Evolutionary conservation across 2,329 filamentous ascomycete species (phyloP).

Genomic region (Didymella segeticola): DNA sequence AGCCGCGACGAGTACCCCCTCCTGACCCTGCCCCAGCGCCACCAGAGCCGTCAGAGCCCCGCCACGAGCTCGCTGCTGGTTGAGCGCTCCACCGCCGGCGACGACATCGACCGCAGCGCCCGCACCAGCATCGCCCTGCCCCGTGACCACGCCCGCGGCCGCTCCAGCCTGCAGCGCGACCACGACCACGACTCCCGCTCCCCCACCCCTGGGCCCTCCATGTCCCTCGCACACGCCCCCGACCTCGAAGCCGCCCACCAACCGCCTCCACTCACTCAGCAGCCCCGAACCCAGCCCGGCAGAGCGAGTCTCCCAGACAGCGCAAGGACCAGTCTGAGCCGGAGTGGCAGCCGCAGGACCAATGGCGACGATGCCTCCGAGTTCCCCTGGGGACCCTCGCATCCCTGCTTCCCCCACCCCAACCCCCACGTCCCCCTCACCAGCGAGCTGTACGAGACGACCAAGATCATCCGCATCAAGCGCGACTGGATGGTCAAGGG

Average conservation of each 20-base stretch:
- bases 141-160: slow-evolving; percentile 30
- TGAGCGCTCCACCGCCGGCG: slow-evolving; percentile 51
- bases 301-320: slow-evolving; percentile 40
- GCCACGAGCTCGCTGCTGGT: slow-evolving; percentile 45
- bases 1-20: slow-evolving; percentile 62
- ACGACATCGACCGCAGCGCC: slow-evolving; percentile 46
- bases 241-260: slow-evolving; percentile 37
- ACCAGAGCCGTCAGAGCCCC: slow-evolving; percentile 57
- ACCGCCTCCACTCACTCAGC: no score
- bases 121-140: slow-evolving; percentile 63
- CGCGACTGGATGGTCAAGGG: slow-evolving; percentile 91
- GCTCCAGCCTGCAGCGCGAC: slow-evolving; percentile 34
- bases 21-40: slow-evolving; percentile 63
- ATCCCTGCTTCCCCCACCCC: slow-evolving; percentile 92
- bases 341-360: slow-evolving; percentile 48
- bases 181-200: slow-evolving; percentile 28
- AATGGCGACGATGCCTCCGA: slow-evolving; percentile 59
- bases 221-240: slow-evolving; percentile 30
- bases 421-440: slow-evolving; percentile 87
- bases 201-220: slow-evolving; percentile 33
- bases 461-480: slow-evolving; percentile 88
- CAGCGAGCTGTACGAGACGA: slow-evolving; percentile 76
- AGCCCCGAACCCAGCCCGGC: slow-evolving; percentile 15
- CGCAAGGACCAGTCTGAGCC: slow-evolving; percentile 37
- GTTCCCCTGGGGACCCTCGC: slow-evolving; percentile 88